Percentiles rank a stretch among this genome's conserved stretches.
phyloP scores from a whole-genome alignment of 257 asterid genomes.

The Solanum bulbocastanum region DNA sequence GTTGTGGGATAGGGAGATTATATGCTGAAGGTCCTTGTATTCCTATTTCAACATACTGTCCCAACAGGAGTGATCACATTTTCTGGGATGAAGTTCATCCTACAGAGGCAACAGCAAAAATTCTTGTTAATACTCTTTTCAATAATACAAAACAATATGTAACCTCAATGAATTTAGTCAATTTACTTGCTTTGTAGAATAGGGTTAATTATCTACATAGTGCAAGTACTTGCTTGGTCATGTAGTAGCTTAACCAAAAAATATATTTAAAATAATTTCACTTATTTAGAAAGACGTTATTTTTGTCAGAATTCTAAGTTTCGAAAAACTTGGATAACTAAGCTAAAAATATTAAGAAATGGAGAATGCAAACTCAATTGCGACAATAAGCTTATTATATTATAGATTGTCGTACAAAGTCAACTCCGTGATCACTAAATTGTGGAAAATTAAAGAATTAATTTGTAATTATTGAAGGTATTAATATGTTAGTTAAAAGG shows the following conservation, averaged over 20 bases:
- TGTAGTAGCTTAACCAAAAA: background rate
- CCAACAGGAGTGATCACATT: constrained; percentile 41
- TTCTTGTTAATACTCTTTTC: constrained; percentile 25
- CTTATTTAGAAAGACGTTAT: background rate
- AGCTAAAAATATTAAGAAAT: no score
- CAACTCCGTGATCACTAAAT: background rate
- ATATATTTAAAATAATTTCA: background rate
- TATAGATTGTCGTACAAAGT: background rate
- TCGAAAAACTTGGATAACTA: no score
- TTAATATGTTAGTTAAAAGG: background rate
- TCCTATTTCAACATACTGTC: constrained; percentile 43
- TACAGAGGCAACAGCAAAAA: constrained; percentile 38
- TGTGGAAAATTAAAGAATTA: background rate
- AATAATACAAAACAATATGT: constrained; percentile 17
- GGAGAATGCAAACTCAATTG: background rate
- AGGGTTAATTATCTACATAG: background rate
- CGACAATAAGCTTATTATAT: background rate
- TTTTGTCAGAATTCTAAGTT: background rate
- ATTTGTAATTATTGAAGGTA: background rate
- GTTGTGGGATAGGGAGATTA: constrained; percentile 71
- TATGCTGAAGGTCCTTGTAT: constrained; percentile 56
- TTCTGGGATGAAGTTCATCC: constrained; percentile 90
- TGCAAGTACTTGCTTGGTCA: background rate
- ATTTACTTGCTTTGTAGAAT: constrained; percentile 22
- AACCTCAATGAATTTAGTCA: constrained; percentile 35